Evolutionary conservation across 495 filamentous ascomycete genomes (phyloP).

Genomic region (Aspergillus haitiensis): DNA sequence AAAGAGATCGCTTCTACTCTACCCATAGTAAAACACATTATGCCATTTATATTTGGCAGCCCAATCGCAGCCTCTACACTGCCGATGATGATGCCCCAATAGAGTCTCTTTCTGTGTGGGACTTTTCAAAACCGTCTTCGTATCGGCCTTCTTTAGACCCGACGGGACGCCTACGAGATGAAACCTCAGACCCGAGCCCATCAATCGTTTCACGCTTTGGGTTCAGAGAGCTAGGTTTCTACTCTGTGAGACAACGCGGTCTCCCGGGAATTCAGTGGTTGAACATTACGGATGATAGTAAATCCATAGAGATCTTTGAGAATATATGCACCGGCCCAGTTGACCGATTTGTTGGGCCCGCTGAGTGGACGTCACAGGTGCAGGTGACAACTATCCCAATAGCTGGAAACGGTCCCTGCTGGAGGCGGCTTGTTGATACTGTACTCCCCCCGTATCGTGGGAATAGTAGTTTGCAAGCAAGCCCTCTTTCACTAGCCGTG

Average conservation of each 20-base stretch:
- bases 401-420: conserved; percentile 51
- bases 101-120: conserved; percentile 66
- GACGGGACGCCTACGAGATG: conserved; percentile 36
- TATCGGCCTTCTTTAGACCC: conserved; percentile 59
- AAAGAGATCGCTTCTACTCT: conserved; percentile 64
- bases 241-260: conserved; percentile 57
- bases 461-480: conserved; percentile 33
- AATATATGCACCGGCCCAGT: conserved; percentile 48
- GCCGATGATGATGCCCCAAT: conserved; percentile 58
- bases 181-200: conserved; percentile 44
- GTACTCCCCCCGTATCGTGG: conserved; percentile 43
- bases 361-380: conserved; percentile 44
- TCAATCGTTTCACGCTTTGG: conserved; percentile 56
- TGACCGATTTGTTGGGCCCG: conserved; percentile 31
- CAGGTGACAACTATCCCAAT: conserved; percentile 58
- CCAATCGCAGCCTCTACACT: conserved; percentile 57
- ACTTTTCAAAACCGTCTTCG: conserved; percentile 56
- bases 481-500: conserved; percentile 24
- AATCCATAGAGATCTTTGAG: conserved; percentile 48
- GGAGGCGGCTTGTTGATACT: conserved; percentile 48
- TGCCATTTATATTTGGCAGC: conserved; percentile 67
- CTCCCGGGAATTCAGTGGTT: conserved; percentile 54
- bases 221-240: conserved; percentile 56
- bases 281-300: conserved; percentile 49
- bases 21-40: conserved; percentile 63